Conservation (phyloP, 2,329 filamentous ascomycete species). For the Rhinocladiella similis region DNA sequence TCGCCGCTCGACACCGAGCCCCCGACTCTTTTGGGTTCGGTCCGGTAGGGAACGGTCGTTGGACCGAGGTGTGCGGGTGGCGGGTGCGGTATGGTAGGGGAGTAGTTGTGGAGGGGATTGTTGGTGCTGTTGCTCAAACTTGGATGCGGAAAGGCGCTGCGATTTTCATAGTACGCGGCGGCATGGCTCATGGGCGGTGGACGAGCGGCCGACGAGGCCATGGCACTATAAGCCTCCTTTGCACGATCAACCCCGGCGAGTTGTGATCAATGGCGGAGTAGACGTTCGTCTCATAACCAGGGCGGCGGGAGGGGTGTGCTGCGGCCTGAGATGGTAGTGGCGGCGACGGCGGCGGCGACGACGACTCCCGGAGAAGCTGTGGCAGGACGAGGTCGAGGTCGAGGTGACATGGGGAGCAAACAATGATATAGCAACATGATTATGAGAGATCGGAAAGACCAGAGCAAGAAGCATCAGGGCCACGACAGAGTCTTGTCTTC, state of each 20-base stretch:
- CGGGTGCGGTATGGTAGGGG: constrained; percentile 10
- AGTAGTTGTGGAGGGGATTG: constrained; percentile 4
- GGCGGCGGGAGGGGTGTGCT: constrained; percentile 6
- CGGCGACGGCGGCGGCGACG: background rate
- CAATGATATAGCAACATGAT: constrained; percentile 22
- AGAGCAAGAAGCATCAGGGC: constrained; percentile 7
- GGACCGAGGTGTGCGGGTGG: constrained; percentile 16
- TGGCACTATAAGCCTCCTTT: background rate
- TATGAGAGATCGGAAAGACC: constrained; percentile 11
- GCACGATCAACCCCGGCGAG: background rate
- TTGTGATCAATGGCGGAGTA: background rate
- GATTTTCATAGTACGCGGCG: constrained; percentile 12
- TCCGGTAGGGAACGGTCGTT: constrained; percentile 2
- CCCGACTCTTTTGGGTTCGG: constrained; percentile 18
- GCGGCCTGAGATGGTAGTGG: background rate
- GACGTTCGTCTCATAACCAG: constrained; percentile 14
- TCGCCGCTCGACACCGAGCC: constrained; percentile 27
- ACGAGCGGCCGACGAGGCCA: constrained; percentile 10
- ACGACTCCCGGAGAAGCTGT: constrained; percentile 10
- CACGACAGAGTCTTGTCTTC: constrained; percentile 17
- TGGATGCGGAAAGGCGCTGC: constrained; percentile 1
- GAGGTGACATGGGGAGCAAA: constrained; percentile 21
- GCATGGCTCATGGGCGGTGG: constrained; percentile 22
- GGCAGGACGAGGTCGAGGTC: constrained; percentile 9
- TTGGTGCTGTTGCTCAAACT: too few relatives aligned